phyloP scores from a whole-genome alignment of 305 asterid genomes.

The Solanum chacoense region DNA sequence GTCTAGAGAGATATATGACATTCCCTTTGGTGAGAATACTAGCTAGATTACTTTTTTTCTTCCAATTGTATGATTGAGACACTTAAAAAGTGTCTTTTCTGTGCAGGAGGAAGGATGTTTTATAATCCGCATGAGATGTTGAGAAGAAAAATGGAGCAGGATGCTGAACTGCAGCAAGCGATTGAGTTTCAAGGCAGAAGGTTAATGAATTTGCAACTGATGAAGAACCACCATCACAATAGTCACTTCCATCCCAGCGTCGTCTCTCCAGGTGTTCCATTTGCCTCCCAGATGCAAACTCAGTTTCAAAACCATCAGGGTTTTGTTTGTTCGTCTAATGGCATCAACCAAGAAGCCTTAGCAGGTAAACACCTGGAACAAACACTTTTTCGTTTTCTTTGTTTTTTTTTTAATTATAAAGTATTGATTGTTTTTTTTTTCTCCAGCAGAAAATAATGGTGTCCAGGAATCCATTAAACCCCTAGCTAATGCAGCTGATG shows the following conservation, averaged over 20 bases:
- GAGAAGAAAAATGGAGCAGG: conserved; percentile 15
- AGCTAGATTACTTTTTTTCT: background rate
- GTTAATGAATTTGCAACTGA: conserved; percentile 12
- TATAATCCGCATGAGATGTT: background rate
- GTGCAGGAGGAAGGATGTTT: conserved; percentile 8
- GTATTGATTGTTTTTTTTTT: background rate
- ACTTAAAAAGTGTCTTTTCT: background rate
- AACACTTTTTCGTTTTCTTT: background rate
- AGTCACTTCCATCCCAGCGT: background rate
- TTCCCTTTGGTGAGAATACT: conserved; percentile 47
- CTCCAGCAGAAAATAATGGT: background rate
- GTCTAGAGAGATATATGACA: conserved; percentile 50
- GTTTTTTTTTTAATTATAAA: background rate
- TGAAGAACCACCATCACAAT: background rate
- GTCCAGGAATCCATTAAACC: background rate
- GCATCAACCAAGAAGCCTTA: background rate
- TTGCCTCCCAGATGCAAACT: background rate
- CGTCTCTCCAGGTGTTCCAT: background rate
- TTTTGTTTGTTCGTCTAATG: background rate
- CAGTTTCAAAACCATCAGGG: conserved; percentile 4
- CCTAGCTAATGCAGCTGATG: background rate
- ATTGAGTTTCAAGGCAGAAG: conserved; percentile 15
- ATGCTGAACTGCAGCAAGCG: conserved; percentile 12
- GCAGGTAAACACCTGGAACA: background rate
- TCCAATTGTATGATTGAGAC: background rate